Evolutionary conservation across 495 filamentous ascomycete species (phyloP).

Genomic region (Xylaria bambusicola): DNA sequence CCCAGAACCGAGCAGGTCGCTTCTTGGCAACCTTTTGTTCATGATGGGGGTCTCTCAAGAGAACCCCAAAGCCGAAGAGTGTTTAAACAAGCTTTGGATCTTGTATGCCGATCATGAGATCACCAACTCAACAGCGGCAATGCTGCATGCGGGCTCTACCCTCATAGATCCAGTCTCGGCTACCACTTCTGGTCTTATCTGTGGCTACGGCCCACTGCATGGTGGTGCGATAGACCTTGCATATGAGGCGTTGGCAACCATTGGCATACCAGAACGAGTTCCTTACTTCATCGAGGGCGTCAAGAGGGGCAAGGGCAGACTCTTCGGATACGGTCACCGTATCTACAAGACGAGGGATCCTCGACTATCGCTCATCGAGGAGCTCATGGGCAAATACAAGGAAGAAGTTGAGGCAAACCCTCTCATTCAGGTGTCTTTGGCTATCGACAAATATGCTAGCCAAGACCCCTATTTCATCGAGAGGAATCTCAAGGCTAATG

Average conservation of each 20-base stretch:
- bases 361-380: slow-evolving; percentile 48
- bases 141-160: slow-evolving; percentile 50
- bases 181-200: slow-evolving; percentile 45
- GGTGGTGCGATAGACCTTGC: slow-evolving; percentile 60
- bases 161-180: slow-evolving; percentile 38
- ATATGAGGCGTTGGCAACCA: slow-evolving; percentile 51
- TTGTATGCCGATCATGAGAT: slow-evolving; percentile 57
- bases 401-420: slow-evolving; percentile 40
- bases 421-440: slow-evolving; percentile 51
- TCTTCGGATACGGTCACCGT: slow-evolving; percentile 64
- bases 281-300: slow-evolving; percentile 52
- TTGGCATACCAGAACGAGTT: slow-evolving; percentile 49
- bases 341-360: slow-evolving; percentile 58
- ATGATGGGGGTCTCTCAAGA: slow-evolving; percentile 34
- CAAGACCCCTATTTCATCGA: slow-evolving; percentile 55
- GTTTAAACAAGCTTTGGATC: slow-evolving; percentile 45
- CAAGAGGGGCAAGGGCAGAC: slow-evolving; percentile 52
- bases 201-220: slow-evolving; percentile 59
- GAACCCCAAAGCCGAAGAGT: slow-evolving; percentile 16
- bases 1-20: slow-evolving; percentile 32
- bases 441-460: slow-evolving; percentile 51
- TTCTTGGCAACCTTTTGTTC: slow-evolving; percentile 26
- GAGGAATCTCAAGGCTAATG: slow-evolving; percentile 55
- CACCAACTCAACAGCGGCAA: slow-evolving; percentile 54
- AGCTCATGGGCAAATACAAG: slow-evolving; percentile 48